These are phyloP conservation scores for Moringa oleifera DNA, from an alignment of 345 rosid genomes.

Conservation along the genomic window DNA sequence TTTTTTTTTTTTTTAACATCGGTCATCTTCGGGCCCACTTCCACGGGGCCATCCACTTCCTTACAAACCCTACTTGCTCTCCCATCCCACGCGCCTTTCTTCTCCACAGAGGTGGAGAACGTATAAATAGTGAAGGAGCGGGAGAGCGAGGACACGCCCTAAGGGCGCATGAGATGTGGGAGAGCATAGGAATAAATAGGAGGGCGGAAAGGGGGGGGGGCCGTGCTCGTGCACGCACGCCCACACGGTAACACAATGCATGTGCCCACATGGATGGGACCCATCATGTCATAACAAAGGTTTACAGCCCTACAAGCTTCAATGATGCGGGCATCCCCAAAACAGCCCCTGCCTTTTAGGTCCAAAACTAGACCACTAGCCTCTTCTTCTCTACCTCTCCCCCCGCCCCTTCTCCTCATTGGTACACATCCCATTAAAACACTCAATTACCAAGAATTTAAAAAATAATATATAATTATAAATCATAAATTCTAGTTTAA, in stretches of 20 bases:
- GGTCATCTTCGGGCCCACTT: background rate
- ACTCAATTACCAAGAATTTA: too few species aligned
- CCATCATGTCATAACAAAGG: constrained; percentile 20
- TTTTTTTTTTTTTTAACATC: too few species aligned
- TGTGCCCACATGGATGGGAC: constrained; percentile 35
- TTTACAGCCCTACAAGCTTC: constrained; percentile 16
- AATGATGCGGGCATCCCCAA: constrained; percentile 9
- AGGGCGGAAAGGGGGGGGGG: background rate
- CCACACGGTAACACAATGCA: constrained; percentile 13
- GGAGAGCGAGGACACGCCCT: background rate
- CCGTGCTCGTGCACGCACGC: constrained; percentile 16
- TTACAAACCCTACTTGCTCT: too few species aligned
- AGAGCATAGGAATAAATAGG: too few species aligned
- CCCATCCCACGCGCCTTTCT: background rate
- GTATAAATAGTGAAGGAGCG: too few species aligned
- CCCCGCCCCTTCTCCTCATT: too few species aligned
- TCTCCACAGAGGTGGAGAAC: too few species aligned
- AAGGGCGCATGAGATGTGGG: background rate
- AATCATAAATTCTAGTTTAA: too few species aligned
- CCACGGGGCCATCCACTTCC: too few species aligned
- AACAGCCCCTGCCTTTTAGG: background rate
- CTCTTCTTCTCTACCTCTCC: too few species aligned
- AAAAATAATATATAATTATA: too few species aligned
- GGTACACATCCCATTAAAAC: too few species aligned
- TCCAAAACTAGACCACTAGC: background rate